Percentiles rank a stretch among this genome's conserved stretches.
phyloP scores from a whole-genome alignment of 2,329 filamentous ascomycete species.

The Dendryphion nanum region DNA sequence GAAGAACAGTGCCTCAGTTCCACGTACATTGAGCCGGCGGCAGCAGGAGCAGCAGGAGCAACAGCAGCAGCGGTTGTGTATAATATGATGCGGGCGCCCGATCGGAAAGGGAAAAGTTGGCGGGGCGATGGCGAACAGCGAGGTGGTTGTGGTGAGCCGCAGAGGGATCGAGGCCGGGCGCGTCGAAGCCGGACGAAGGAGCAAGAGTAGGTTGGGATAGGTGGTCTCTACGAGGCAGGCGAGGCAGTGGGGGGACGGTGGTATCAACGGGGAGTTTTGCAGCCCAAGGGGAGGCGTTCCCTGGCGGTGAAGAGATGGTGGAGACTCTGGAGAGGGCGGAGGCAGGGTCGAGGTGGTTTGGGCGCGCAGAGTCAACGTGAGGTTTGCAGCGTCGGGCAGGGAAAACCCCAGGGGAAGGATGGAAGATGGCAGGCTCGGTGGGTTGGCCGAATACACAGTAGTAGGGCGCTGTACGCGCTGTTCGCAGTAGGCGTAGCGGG shows the following conservation, averaged over 20 bases:
- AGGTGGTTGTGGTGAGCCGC: background rate
- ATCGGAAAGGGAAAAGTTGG: no score
- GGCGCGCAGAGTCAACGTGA: constrained; percentile 4
- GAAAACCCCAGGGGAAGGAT: constrained; percentile 1
- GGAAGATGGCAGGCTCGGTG: background rate
- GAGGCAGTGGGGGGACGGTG: background rate
- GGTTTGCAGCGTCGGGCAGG: constrained; percentile 13
- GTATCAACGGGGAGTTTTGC: no score
- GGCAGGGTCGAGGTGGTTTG: constrained; percentile 8
- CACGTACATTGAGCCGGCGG: constrained; percentile 31
- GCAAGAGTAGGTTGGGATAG: background rate
- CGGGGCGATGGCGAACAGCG: background rate
- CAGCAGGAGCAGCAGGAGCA: background rate
- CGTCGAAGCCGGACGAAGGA: background rate
- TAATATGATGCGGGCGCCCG: no score
- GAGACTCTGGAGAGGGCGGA: background rate
- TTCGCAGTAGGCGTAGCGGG: no score
- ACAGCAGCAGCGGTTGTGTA: background rate
- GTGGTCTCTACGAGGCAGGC: background rate
- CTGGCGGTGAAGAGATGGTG: background rate
- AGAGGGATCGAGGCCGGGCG: background rate
- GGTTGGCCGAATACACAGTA: background rate
- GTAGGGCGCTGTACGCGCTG: no score
- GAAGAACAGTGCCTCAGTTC: constrained; percentile 22
- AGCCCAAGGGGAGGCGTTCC: background rate